Evolutionary conservation across 1,284 basidiomycete genomes (phyloP).

Genomic region (Moesziomyces sp.): DNA sequence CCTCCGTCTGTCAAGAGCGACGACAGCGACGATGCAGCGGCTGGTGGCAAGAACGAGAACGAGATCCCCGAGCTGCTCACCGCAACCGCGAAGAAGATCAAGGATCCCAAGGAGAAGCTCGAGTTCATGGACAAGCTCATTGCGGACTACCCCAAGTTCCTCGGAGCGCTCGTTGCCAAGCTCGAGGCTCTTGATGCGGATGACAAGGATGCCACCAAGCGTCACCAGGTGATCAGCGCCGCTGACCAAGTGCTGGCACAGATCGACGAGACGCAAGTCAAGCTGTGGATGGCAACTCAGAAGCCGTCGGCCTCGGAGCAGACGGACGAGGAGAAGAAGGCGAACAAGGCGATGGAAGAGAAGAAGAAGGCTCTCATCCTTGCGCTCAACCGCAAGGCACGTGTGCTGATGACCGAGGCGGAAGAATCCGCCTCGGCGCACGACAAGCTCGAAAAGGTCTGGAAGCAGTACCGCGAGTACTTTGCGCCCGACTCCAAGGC

Average conservation of each 20-base stretch:
- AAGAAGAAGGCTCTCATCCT: constrained; percentile 60
- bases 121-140: constrained; percentile 63
- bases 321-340: constrained; percentile 59
- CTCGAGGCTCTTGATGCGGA: constrained; percentile 55
- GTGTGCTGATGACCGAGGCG: constrained; percentile 46
- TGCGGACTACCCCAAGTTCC: constrained; percentile 60
- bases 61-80: constrained; percentile 64
- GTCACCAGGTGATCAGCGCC: constrained; percentile 46
- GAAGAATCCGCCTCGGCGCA: constrained; percentile 11
- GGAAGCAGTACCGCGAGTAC: constrained; percentile 50
- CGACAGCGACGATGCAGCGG: constrained; percentile 20
- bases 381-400: constrained; percentile 60
- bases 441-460: constrained; percentile 37
- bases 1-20: constrained; percentile 61
- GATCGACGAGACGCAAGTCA: constrained; percentile 61
- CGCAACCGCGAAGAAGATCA: constrained; percentile 64
- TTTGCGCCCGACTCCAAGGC: constrained; percentile 51
- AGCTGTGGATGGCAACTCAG: constrained; percentile 60
- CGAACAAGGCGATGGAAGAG: constrained; percentile 58
- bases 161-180: constrained; percentile 60
- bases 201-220: constrained; percentile 33
- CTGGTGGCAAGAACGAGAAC: constrained; percentile 49
- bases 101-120: constrained; percentile 57
- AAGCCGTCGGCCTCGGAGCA: constrained; percentile 56
- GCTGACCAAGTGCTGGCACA: constrained; percentile 54